Conservation (phyloP, 371 early-diverging fungal genomes). For the Paraphysoderma sedebokerense region DNA sequence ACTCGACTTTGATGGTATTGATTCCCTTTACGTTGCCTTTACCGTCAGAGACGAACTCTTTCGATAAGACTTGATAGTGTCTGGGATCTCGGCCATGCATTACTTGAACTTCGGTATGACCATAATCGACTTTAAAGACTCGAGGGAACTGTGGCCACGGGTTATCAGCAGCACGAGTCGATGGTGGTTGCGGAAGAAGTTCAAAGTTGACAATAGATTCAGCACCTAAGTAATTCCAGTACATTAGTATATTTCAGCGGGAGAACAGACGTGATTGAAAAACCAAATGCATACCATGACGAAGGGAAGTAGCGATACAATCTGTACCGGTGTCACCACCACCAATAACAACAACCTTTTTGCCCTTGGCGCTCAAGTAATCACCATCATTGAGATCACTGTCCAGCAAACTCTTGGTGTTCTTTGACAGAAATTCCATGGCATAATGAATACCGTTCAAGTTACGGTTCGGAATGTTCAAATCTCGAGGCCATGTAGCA, state of each 20-base stretch:
- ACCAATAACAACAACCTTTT: slow-evolving; percentile 90
- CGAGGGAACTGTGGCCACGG: slow-evolving; percentile 95
- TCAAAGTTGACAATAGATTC: slow-evolving; percentile 87
- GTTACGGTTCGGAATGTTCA: slow-evolving; percentile 70
- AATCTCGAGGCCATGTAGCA: slow-evolving; percentile 91
- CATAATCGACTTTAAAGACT: slow-evolving; percentile 87
- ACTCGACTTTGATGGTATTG: slow-evolving; percentile 85
- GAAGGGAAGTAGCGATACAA: slow-evolving; percentile 83
- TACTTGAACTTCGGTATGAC: slow-evolving; percentile 77
- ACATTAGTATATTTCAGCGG: slow-evolving; percentile 1
- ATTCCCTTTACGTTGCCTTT: slow-evolving; percentile 70
- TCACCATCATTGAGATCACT: slow-evolving; percentile 46
- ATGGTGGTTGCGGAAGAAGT: slow-evolving; percentile 78
- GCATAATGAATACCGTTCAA: slow-evolving; percentile 88
- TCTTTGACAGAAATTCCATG: slow-evolving; percentile 86
- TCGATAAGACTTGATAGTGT: slow-evolving; percentile 78
- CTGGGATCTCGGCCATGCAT: slow-evolving; percentile 86
- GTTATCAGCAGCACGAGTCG: slow-evolving; percentile 61
- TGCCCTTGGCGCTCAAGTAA: slow-evolving; percentile 73
- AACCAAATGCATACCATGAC: slow-evolving; percentile 42
- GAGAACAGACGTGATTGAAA: too few relatives aligned
- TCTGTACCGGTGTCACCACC: slow-evolving; percentile 96
- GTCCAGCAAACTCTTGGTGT: slow-evolving; percentile 71
- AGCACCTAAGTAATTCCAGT: slow-evolving; percentile 23
- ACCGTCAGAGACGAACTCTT: slow-evolving; percentile 78